Evolutionary conservation across 495 filamentous ascomycete species (phyloP), one percentile per base, ranked within the genome.

Genomic region (Penicillium paxilli): DNA sequence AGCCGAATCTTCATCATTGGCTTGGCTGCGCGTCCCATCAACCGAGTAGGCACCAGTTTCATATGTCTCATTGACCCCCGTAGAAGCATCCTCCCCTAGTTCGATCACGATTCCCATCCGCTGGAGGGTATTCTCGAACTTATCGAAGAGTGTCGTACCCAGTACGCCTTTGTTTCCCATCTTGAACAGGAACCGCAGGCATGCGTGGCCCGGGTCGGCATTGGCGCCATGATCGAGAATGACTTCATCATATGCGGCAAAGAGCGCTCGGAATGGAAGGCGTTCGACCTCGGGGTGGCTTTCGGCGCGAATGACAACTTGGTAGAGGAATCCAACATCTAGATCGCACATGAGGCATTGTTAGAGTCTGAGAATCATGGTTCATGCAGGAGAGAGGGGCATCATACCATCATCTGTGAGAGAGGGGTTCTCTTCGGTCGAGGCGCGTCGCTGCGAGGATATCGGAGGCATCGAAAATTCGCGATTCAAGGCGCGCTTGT

Each of bases 301-400:
- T 72, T 92, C 84, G 20, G 88, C 91, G 68, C 77, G 77, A 48
- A 71, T 77, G 70, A 93, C 83, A 62, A 96, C 90, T 41, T 88
- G 79, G 68, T 88, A 86, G 54, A 96, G 78, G 51, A 92, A 78
- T 48, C 79, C 80, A 66, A 96, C 85, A 79, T 95, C 91, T 95
- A 42, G 20, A 28, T 38, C 21, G 32, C 30, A 51, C 57, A 24
- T n/a, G 0, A 19, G 1, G 7, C 46, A n/a, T n/a, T n/a, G 37
- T 67, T 40, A 70, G 26, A 46, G 44, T 8, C 14, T 17, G 30
- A 45, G 40, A n/a, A 41, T 17, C 5, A 25, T 32, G 35, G 23
- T 10, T 28, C 19, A 40, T 14, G 1, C 22, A 24, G 14, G n/a
- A 49, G 14, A 21, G 1, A 17, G 20, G 3, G 48, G 44, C 30